Evolutionary conservation across 1,284 basidiomycete species (phyloP), one percentile per base, ranked within the genome.

Genomic region (Sanghuangporus sanghuang): DNA sequence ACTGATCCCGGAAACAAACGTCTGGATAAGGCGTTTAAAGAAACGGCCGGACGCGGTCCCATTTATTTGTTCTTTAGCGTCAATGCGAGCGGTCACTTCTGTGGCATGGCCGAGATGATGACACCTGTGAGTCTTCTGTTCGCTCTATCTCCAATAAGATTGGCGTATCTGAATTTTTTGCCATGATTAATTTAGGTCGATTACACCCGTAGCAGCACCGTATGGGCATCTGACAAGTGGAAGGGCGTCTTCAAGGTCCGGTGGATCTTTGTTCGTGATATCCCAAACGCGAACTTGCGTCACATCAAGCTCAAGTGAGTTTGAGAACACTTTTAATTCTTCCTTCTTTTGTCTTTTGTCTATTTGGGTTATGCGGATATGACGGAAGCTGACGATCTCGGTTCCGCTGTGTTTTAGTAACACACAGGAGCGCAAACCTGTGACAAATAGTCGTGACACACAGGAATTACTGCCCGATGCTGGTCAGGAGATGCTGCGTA

Each of bases 151-250:
- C 40, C 40, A 42, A 11, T 42, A 42, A 12, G 12, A 57, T 4
- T 4, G 2, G 35, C 35, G 35, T 63, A 55, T 66, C 60, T 8
- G 32, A 46, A 55, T n/a, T n/a, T n/a, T n/a, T n/a, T 39, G 42
- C 49, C 23, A 36, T 12, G 18, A 48, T 49, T 21, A 32, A 14
- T 59, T 23, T 58, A 88, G 82, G 88, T 93, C 32, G 91, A 93
- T 71, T 92, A 93, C 73, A 89, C 90, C 7, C 82, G 88, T 59
- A 93, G 89, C 74, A 93, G 90, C 66, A 96, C 90, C 2, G 95
- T 98, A 8, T 98, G 95, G 95, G 94, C 95, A 0, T 95, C 95
- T 44, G 94, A 97, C 77, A 98, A 98, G 74, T 98, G 95, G 95
- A 97, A 98, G 76, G 95, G 95, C 23, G 93, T 96, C 59, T 96